A percentile compares a stretch with the other conserved stretches of the same genome.
Evolutionary conservation across 208 protist genomes (phyloP).

Genomic region (Leptomonas seymouri): DNA sequence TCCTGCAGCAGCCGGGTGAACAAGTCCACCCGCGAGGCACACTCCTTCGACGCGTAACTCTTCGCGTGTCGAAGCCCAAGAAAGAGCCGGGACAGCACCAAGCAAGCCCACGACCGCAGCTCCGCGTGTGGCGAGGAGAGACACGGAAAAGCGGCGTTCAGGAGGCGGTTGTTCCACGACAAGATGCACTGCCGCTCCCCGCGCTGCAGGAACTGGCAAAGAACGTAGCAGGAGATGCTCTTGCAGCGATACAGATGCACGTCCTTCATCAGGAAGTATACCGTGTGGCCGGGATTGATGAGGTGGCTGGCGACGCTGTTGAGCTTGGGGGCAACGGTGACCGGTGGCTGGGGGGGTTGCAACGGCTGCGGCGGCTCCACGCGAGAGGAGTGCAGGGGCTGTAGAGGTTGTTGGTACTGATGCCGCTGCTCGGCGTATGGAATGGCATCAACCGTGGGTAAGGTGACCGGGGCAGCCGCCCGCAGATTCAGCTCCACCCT

Average conservation of each 20-base stretch:
- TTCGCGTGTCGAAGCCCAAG: constrained; percentile 74
- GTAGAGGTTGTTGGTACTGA: constrained; percentile 15
- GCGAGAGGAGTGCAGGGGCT: constrained; percentile 11
- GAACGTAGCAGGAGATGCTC: constrained; percentile 94
- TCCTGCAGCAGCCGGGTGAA: constrained; percentile 82
- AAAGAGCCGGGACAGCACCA: constrained; percentile 79
- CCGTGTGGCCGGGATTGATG: constrained; percentile 26
- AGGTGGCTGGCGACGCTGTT: constrained; percentile 22
- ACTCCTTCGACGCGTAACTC: constrained; percentile 77
- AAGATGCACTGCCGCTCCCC: constrained; percentile 67
- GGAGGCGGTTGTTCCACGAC: constrained; percentile 84
- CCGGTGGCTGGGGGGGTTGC: constrained; percentile 5
- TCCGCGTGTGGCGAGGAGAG: constrained; percentile 68
- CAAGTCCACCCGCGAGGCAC: constrained; percentile 65
- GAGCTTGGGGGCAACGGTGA: constrained; percentile 6
- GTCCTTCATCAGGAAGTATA: constrained; percentile 79
- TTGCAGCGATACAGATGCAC: constrained; percentile 77
- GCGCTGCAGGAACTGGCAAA: constrained; percentile 81
- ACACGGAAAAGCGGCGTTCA: constrained; percentile 75
- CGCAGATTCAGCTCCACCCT: constrained; percentile 22
- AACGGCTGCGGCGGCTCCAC: constrained; percentile 5
- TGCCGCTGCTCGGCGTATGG: constrained; percentile 11
- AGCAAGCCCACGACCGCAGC: constrained; percentile 84
- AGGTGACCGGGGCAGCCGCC: constrained; percentile 18
- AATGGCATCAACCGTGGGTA: constrained; percentile 27